Base-by-base conservation (phyloP, 306 rosid genomes). In the Inga oerstediana region DNA sequence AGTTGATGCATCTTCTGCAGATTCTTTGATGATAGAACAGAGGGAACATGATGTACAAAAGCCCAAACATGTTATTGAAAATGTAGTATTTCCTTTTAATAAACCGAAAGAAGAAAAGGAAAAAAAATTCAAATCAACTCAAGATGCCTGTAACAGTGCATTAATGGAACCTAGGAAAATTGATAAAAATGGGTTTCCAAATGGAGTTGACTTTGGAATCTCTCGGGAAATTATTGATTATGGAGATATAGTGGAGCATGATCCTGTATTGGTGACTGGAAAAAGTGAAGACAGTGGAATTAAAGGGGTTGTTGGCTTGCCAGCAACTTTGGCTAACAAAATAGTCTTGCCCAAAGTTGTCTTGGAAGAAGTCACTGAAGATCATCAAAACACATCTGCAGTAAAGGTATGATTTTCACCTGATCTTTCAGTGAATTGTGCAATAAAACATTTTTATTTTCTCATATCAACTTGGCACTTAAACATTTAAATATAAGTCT, bases 351-450 rank as follows among this genome's bases (percentile, higher is more conserved):
- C 41, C 27, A 58, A 46, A 61, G 77, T 80, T 7, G 72, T 74
- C 58, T 70, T 70, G 80, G 82, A 85, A 64, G 80, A 76, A 37
- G 37, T 79, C 15, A 27, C 85, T 49, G 71, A 79, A 74, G 77
- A 62, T 76, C 67, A 52, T 46, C 84, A 44, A 61, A 79, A 74
- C 77, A 48, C 73, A 48, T 81, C 84, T 66, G 79, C 48, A n/a
- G 87, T 58, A 30, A 72, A 85, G 93, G 97, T 92, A 74, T 79
- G 72, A 64, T 68, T 79, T 75, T 66, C 52, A 8, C 72, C 52
- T 78, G 44, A 24, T 71, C 61, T 78, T 70, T 52, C 16, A 20
- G 76, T 52, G 35, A 58, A 80, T 65, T 69, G 44, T 73, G 22
- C 69, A 65, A 27, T 16, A 9, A 27, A 65, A 59, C 37, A 45